These are phyloP conservation scores for Teratosphaeriaceae sp. DNA, from an alignment of 2,329 filamentous ascomycete species.

Conservation along the genomic window DNA sequence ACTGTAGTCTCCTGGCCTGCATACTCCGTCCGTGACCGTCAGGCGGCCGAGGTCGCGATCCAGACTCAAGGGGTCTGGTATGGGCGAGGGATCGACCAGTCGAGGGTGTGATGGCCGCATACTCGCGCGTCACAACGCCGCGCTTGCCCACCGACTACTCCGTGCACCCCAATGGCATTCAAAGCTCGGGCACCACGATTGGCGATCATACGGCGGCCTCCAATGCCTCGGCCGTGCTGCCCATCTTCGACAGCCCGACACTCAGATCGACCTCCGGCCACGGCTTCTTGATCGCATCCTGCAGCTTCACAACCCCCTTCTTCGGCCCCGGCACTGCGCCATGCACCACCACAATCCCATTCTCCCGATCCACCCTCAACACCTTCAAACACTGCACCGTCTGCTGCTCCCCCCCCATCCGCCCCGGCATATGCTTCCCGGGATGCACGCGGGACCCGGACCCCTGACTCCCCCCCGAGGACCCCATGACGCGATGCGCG, in stretches of 20 bases:
- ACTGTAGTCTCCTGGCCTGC: no score
- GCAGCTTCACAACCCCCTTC: conserved; percentile 73
- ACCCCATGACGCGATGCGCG: conserved; percentile 89
- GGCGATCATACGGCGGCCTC: conserved; percentile 7
- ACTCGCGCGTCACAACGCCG: no score
- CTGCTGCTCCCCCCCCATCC: conserved; percentile 84
- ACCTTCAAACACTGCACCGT: conserved; percentile 91
- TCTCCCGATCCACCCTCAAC: conserved; percentile 76
- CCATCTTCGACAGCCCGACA: conserved; percentile 13
- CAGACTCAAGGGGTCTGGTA: no score
- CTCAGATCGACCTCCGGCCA: conserved; percentile 50
- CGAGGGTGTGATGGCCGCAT: no score
- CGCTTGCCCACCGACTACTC: no score
- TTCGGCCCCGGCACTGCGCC: conserved; percentile 86
- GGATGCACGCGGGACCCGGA: conserved; percentile 87
- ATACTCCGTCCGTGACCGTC: no score
- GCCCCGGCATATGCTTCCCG: conserved; percentile 95
- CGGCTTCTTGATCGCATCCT: conserved; percentile 86
- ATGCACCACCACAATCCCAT: conserved; percentile 82
- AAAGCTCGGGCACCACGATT: no score
- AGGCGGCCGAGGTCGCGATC: no score
- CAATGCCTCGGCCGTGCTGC: conserved; percentile 10
- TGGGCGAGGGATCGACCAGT: not conserved
- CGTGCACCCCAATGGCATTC: no score
- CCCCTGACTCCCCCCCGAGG: conserved; percentile 81